These are phyloP conservation scores for Pythium diclinum DNA, from an alignment of 352 stramenopile genomes.

Conservation along the genomic window DNA sequence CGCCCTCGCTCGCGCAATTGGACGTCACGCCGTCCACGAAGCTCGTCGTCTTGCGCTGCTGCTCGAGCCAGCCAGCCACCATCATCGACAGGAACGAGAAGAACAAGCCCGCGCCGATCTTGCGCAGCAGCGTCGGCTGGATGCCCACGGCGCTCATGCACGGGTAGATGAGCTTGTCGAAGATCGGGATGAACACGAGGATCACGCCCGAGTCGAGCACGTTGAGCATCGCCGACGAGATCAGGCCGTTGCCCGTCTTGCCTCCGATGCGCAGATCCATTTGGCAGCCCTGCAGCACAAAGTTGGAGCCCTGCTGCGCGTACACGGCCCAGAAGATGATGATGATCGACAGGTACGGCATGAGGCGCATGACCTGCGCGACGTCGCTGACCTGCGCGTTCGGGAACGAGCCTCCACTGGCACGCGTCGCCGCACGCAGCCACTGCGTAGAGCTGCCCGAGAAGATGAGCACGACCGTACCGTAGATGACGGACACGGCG, in stretches of 20 bases:
- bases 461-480: constrained; percentile 67
- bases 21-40: constrained; percentile 48
- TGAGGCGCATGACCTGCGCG: constrained; percentile 68
- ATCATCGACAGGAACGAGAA: constrained; percentile 84
- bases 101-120: constrained; percentile 82
- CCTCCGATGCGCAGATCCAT: constrained; percentile 53
- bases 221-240: constrained; percentile 86
- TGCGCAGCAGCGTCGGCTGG: constrained; percentile 76
- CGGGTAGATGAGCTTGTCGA: constrained; percentile 84
- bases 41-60: constrained; percentile 51
- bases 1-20: constrained; percentile 65
- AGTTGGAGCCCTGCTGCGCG: constrained; percentile 78
- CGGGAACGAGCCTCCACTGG: constrained; percentile 58
- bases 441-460: constrained; percentile 63
- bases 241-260: constrained; percentile 50
- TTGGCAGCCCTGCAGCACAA: constrained; percentile 73
- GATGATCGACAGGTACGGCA: constrained; percentile 76
- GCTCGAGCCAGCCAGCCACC: constrained; percentile 62
- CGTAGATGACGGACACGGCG: constrained; percentile 57
- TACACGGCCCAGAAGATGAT: constrained; percentile 87
- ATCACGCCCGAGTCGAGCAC: constrained; percentile 90
- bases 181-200: constrained; percentile 88
- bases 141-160: constrained; percentile 58
- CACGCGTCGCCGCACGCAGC: constrained; percentile 43
- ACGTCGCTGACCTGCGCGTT: constrained; percentile 66